Conservation (phyloP, 352 stramenopile species). For the Plasmopara muralis region DNA sequence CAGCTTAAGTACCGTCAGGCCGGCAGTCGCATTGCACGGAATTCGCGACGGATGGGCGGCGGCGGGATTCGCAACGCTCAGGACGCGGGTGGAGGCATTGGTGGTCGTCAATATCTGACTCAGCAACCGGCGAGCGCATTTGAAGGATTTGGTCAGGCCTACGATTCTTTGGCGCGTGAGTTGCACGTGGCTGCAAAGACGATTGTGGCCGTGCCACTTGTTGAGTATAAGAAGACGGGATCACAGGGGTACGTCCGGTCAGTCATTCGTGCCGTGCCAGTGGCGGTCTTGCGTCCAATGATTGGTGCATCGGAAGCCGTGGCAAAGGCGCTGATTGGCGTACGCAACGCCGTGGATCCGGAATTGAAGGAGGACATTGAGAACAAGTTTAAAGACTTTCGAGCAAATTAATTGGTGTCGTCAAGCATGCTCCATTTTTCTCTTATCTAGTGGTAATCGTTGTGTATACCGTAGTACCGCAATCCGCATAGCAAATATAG, state of each 20-base stretch:
- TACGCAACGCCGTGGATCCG: slow-evolving; percentile 81
- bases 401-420: slow-evolving; percentile 22
- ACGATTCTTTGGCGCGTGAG: slow-evolving; percentile 78
- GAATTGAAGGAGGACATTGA: slow-evolving; percentile 88
- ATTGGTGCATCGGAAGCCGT: slow-evolving; percentile 82
- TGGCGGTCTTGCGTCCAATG: slow-evolving; percentile 81
- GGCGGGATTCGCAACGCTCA: slow-evolving; percentile 71
- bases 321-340: slow-evolving; percentile 80
- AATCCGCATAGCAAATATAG: background rate
- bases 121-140: slow-evolving; percentile 78
- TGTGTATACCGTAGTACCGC: background rate
- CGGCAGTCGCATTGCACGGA: slow-evolving; percentile 71
- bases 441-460: background rate
- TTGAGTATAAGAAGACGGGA: slow-evolving; percentile 89
- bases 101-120: slow-evolving; percentile 69
- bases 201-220: slow-evolving; percentile 82
- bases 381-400: slow-evolving; percentile 90
- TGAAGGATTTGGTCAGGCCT: slow-evolving; percentile 77
- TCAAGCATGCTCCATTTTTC: background rate
- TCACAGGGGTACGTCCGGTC: slow-evolving; percentile 83
- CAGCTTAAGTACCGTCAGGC: slow-evolving; percentile 75
- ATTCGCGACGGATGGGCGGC: slow-evolving; percentile 70
- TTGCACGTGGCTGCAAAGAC: slow-evolving; percentile 82
- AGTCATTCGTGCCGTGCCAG: slow-evolving; percentile 82
- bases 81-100: slow-evolving; percentile 63